Evolutionary conservation across 163 green algal species (phyloP), one percentile per base, ranked within the genome.

Genomic region (Chlorella variabilis): DNA sequence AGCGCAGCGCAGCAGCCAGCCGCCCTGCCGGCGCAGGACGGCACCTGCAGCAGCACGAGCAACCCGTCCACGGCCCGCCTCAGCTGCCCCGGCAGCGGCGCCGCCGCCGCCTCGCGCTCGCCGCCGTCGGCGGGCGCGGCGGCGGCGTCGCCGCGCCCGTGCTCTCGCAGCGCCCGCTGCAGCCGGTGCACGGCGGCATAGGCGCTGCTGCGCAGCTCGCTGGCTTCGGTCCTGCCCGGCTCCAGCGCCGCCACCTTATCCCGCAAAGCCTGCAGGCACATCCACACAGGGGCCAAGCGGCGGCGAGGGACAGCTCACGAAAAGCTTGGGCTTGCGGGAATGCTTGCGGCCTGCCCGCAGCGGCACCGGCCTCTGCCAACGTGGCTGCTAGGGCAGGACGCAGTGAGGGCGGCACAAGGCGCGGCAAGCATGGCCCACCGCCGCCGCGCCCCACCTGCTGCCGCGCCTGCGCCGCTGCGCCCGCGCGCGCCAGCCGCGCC

Each of bases 181-280:
- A 67, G 3, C 25, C 73, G 73, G 54, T 69, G 34, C 38, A 70
- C 73, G 1, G 73, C 42, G 15, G 73, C 54, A 23, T 80, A 80
- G 25, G 73, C 38, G n/a, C 73, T 80, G 56, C 34, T 59, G n/a
- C 73, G 73, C 36, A 80, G 73, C 54, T 80, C 73, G 13, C 54
- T 41, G 4, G 70, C 54, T 56, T 80, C 73, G 17, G 17, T 23
- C 15, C 34, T 49, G 15, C 38, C 31, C n/a, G 27, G 15, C 56
- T 80, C 15, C 27, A 70, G 39, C 17, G 56, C 56, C 41, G 56
- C 54, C 38, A 80, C 17, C 73, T 70, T 36, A 25, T 20, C 4
- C 18, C 58, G 39, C 36, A 80, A 56, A 0, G 36, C 73, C 73
- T 80, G 73, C 15, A 68, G 54, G 18, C 18, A n/a, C 5, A 33